Conservation (phyloP, 768 basidiomycete genomes). For the Leccinum subtestaceum region DNA sequence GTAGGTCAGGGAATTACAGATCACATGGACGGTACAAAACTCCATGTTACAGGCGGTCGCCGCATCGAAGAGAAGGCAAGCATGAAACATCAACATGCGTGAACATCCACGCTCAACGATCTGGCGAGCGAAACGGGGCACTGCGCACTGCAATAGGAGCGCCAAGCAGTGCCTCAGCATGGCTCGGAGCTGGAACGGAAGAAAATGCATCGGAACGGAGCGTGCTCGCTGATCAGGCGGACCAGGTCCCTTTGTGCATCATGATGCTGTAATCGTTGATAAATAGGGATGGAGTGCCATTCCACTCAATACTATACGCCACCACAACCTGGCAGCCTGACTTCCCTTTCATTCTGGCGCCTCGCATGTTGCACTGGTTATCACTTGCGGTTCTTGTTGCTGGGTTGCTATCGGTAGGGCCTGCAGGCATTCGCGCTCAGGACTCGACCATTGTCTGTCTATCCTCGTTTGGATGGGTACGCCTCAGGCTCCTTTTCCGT, state of each 20-base stretch:
- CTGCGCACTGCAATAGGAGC: too few species aligned
- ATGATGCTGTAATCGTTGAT: slow-evolving; percentile 6
- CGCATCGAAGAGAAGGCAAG: too few species aligned
- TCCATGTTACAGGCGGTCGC: too few species aligned
- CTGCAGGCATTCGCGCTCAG: slow-evolving; percentile 22
- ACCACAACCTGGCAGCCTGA: not conserved
- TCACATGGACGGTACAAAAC: too few species aligned
- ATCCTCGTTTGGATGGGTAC: slow-evolving; percentile 27
- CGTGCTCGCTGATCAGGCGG: not conserved
- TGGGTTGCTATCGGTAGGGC: slow-evolving; percentile 17
- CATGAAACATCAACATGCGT: too few species aligned
- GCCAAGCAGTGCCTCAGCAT: too few species aligned
- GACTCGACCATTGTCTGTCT: slow-evolving; percentile 1
- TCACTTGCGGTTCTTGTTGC: slow-evolving; percentile 17
- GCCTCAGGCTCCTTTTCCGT: not conserved
- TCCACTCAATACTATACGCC: not conserved
- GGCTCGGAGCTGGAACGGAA: too few species aligned
- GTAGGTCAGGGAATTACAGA: too few species aligned
- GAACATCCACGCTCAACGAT: too few species aligned
- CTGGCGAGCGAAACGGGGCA: too few species aligned
- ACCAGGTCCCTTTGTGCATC: not conserved
- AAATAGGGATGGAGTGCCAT: slow-evolving; percentile 10
- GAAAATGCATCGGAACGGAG: not conserved
- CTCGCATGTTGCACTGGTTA: slow-evolving; percentile 5
- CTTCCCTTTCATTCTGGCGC: slow-evolving; percentile 9